phyloP scores from a whole-genome alignment of 2,329 filamentous ascomycete genomes.

The Zalaria sp. region DNA sequence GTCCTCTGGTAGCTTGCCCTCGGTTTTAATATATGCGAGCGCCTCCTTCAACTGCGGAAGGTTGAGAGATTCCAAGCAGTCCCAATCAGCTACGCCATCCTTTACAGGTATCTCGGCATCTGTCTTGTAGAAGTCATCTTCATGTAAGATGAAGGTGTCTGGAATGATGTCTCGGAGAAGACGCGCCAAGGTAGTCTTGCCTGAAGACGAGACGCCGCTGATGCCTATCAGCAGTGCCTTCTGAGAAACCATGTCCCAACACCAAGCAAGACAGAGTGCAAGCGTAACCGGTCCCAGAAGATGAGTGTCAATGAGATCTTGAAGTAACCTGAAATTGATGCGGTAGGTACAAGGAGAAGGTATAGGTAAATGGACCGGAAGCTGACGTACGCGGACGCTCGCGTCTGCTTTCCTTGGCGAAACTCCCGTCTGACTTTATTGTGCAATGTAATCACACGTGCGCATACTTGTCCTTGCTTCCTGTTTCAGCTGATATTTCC shows the following conservation, averaged over 20 bases:
- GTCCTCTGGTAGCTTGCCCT: conserved; percentile 47
- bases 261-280: no score
- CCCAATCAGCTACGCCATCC: conserved; percentile 67
- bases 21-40: conserved; percentile 53
- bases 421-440: no score
- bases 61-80: conserved; percentile 68
- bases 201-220: conserved; percentile 81
- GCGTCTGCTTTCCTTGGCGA: no score
- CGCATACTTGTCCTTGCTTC: no score
- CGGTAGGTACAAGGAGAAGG: no score
- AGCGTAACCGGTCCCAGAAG: no score
- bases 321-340: no score
- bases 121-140: conserved; percentile 88
- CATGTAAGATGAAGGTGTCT: conserved; percentile 68
- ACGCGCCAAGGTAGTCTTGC: conserved; percentile 86
- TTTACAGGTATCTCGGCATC: conserved; percentile 51
- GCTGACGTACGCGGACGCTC: no score
- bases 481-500: no score
- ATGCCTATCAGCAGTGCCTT: conserved; percentile 56
- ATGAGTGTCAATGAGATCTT: no score
- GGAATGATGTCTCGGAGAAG: conserved; percentile 67
- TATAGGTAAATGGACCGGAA: no score
- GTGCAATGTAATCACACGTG: no score
- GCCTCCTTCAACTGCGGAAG: conserved; percentile 53
- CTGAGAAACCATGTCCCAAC: background rate